phyloP scores from a whole-genome alignment of 805 yeast species.

The Zygotorulaspora danielsina region DNA sequence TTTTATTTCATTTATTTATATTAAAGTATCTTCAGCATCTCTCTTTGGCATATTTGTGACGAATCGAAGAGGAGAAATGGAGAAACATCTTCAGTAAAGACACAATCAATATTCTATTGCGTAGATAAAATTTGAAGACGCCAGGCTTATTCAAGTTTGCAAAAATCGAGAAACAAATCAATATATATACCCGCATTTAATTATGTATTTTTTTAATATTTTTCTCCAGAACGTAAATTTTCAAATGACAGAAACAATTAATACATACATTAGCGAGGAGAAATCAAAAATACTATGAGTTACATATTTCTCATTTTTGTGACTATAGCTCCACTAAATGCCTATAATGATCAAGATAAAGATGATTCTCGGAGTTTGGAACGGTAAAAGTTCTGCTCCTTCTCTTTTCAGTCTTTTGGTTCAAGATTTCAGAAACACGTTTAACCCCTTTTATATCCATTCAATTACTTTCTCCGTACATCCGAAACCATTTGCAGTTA shows the following conservation, averaged over 20 bases:
- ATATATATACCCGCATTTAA: background rate
- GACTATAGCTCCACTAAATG: constrained; percentile 50
- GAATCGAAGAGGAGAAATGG: too few relatives aligned
- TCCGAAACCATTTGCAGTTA: constrained; percentile 67
- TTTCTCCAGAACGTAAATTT: background rate
- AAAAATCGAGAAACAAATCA: too few relatives aligned
- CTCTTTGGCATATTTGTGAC: background rate
- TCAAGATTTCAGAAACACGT: constrained; percentile 31
- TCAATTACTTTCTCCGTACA: constrained; percentile 80
- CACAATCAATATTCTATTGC: too few relatives aligned
- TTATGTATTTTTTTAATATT: too few relatives aligned
- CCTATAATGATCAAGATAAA: constrained; percentile 63
- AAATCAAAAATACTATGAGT: background rate
- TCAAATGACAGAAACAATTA: background rate
- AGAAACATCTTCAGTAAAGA: too few relatives aligned
- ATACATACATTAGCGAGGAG: background rate
- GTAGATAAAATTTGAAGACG: too few relatives aligned
- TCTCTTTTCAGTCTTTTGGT: constrained; percentile 15
- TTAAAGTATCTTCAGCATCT: background rate
- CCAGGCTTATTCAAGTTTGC: too few relatives aligned
- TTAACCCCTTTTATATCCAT: constrained; percentile 47
- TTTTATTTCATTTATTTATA: too few relatives aligned
- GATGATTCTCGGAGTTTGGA: constrained; percentile 66
- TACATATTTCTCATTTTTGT: constrained; percentile 45
- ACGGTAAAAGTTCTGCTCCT: constrained; percentile 41